Evolutionary conservation across 148 eudicot genomes (phyloP).

Genomic region (Chenopodium formosanum): DNA sequence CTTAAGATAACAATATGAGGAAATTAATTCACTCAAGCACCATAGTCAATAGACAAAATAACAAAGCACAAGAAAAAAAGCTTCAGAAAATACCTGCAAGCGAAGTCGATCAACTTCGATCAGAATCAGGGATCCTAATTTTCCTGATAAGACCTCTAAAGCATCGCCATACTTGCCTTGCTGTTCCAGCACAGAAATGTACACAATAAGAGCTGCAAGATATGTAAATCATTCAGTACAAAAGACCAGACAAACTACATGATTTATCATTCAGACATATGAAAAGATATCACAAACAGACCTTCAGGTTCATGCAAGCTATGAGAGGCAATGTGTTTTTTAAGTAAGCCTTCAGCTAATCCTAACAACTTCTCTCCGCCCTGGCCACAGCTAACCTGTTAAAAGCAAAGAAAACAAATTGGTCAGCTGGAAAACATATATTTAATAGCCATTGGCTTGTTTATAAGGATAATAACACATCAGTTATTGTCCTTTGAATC

Average conservation of each 20-base stretch:
- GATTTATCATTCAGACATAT: background rate
- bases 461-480: background rate
- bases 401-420: background rate
- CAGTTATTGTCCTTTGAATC: background rate
- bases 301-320: slow-evolving; percentile 99
- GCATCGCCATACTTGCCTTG: slow-evolving; percentile 86
- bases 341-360: slow-evolving; percentile 88
- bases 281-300: slow-evolving; percentile 19
- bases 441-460: background rate
- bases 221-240: slow-evolving; percentile 21
- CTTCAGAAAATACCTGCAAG: slow-evolving; percentile 71
- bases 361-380: slow-evolving; percentile 65
- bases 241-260: slow-evolving; percentile 7
- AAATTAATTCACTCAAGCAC: background rate
- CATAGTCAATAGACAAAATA: background rate
- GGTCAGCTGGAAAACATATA: slow-evolving; percentile 8
- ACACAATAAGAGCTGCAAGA: slow-evolving; percentile 87
- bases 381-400: slow-evolving; percentile 65
- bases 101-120: slow-evolving; percentile 81
- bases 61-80: slow-evolving; percentile 11
- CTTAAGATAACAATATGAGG: background rate
- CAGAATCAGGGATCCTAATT: slow-evolving; percentile 73
- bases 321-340: slow-evolving; percentile 78
- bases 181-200: slow-evolving; percentile 80
- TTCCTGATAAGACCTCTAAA: slow-evolving; percentile 73